phyloP scores from a whole-genome alignment of 2,329 filamentous ascomycete genomes.

The Botrytis tulipae region DNA sequence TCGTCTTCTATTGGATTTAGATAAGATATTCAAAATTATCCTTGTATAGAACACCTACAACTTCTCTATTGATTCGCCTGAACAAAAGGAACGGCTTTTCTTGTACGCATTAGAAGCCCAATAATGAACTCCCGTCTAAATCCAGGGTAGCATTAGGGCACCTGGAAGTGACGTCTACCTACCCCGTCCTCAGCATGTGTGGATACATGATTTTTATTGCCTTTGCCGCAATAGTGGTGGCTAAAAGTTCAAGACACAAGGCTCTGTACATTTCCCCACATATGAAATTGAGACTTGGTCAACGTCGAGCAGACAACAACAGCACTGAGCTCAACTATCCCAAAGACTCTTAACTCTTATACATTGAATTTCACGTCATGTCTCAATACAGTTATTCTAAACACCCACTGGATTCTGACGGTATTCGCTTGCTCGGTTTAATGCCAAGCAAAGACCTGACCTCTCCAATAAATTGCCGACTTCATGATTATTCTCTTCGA shows the following conservation, averaged over 20 bases:
- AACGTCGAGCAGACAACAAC: background rate
- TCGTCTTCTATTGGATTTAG: background rate
- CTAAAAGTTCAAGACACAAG: background rate
- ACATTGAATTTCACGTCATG: background rate
- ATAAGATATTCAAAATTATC: background rate
- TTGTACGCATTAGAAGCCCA: background rate
- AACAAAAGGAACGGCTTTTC: background rate
- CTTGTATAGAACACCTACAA: background rate
- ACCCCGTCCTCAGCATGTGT: background rate
- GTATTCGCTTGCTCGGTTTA: background rate
- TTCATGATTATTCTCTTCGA: slow-evolving; percentile 9
- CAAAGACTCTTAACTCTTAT: background rate
- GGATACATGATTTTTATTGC: background rate
- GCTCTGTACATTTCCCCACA: background rate
- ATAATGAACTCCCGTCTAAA: background rate
- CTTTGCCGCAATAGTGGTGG: background rate
- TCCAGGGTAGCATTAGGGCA: background rate
- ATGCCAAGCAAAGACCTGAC: background rate
- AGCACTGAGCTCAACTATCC: background rate
- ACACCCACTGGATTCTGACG: background rate
- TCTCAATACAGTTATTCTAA: background rate
- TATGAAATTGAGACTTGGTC: background rate
- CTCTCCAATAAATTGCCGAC: background rate
- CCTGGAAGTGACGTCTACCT: background rate
- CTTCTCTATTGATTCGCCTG: background rate